Percentiles rank a stretch among this genome's conserved stretches.
These are phyloP conservation scores for Monilinia polystroma DNA, from an alignment of 2,329 filamentous ascomycete genomes.

Conservation along the genomic window DNA sequence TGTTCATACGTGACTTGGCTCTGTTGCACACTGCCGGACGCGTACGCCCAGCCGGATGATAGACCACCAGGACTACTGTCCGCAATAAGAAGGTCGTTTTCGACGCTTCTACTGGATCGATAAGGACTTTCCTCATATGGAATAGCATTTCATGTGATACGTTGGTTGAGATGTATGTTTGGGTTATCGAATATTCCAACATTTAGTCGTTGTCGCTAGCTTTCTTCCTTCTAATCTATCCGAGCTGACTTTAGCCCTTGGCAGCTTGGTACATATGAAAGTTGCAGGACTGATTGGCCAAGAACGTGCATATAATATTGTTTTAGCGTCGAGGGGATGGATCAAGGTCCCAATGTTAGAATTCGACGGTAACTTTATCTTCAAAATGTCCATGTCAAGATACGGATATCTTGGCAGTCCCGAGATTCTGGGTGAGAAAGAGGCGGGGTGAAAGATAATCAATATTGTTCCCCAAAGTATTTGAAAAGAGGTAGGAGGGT, in stretches of 20 bases:
- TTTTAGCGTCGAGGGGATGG: neutral
- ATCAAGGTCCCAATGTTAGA: neutral
- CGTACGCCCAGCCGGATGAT: neutral
- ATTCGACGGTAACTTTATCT: neutral
- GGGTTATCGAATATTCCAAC: neutral
- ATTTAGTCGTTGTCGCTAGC: neutral
- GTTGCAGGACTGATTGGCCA: neutral
- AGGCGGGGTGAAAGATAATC: neutral
- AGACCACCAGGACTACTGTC: neutral
- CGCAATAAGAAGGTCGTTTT: constrained; percentile 4
- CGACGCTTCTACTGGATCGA: neutral
- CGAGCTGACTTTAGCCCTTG: neutral
- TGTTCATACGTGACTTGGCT: neutral
- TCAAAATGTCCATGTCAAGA: neutral
- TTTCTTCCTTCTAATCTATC: constrained; percentile 1
- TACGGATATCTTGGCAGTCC: neutral
- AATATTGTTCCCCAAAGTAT: too few relatives aligned
- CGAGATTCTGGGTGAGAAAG: neutral
- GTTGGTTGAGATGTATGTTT: neutral
- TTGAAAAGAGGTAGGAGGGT: too few relatives aligned
- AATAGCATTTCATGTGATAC: too few relatives aligned
- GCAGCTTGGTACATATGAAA: neutral
- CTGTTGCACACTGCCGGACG: neutral
- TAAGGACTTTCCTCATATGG: neutral
- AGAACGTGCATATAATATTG: too few relatives aligned